A percentile compares a stretch with the other conserved stretches of the same genome.
Conservation (phyloP, 2,329 filamentous ascomycete species). For the Ophiostoma piceae region DNA sequence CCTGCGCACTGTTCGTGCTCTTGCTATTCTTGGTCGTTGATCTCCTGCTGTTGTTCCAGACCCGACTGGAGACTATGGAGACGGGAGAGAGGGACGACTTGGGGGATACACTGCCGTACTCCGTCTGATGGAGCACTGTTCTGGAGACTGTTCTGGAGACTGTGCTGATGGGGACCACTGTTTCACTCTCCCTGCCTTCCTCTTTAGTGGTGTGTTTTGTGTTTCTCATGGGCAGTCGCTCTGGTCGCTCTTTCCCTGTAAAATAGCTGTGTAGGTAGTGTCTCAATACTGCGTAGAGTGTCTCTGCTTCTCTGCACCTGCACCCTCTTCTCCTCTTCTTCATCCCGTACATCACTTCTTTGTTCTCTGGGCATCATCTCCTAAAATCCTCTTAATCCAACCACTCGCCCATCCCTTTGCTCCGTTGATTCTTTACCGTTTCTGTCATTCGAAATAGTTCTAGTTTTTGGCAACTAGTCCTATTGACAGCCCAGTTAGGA, state of each 20-base stretch:
- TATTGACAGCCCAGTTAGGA: constrained; percentile 1
- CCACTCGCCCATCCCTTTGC: constrained; percentile 6
- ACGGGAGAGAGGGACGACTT: background rate
- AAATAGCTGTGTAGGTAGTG: background rate
- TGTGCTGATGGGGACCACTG: constrained; percentile 1
- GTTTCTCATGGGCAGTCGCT: background rate
- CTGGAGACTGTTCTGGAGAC: constrained; percentile 3
- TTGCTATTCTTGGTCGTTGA: background rate
- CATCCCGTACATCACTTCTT: background rate
- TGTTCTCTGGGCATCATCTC: background rate
- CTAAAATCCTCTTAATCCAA: background rate
- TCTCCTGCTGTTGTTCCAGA: constrained; percentile 10
- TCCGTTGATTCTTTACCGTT: constrained; percentile 7
- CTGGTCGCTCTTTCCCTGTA: background rate
- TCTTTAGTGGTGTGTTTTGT: constrained; percentile 5
- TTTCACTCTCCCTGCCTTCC: constrained; percentile 11
- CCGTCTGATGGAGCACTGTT: background rate
- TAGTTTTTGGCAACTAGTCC: background rate
- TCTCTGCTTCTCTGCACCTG: background rate
- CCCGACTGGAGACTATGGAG: background rate
- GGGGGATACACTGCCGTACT: background rate
- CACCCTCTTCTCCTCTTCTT: background rate
- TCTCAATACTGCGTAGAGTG: background rate
- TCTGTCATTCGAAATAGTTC: background rate
- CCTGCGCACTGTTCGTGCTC: background rate